Conservation (phyloP, 2,329 filamentous ascomycete species). For the Fusarium sulawesiense region DNA sequence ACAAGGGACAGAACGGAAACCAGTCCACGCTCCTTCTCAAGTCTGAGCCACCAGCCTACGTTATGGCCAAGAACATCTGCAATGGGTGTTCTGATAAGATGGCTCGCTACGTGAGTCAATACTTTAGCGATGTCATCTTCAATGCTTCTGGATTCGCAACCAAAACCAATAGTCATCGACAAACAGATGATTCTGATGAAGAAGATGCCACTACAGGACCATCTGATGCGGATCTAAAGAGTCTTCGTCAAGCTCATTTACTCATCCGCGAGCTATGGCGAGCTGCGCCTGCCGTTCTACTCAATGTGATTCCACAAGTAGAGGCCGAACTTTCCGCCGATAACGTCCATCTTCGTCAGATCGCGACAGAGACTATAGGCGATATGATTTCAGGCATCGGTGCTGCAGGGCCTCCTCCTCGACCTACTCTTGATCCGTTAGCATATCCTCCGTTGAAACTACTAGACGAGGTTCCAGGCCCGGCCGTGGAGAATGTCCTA, state of each 20-base stretch:
- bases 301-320: slow-evolving; percentile 93
- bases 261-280: slow-evolving; percentile 94
- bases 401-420: slow-evolving; percentile 83
- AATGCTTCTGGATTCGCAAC: slow-evolving; percentile 76
- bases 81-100: slow-evolving; percentile 92
- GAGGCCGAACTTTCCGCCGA: slow-evolving; percentile 93
- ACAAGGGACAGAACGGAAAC: slow-evolving; percentile 75
- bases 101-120: slow-evolving; percentile 92
- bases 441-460: slow-evolving; percentile 84
- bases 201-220: slow-evolving; percentile 70
- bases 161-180: slow-evolving; percentile 67
- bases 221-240: slow-evolving; percentile 85
- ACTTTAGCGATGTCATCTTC: slow-evolving; percentile 96
- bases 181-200: slow-evolving; percentile 72
- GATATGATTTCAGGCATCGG: slow-evolving; percentile 96
- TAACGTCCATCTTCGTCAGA: slow-evolving; percentile 83
- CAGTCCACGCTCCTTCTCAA: slow-evolving; percentile 88
- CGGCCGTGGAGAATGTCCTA: slow-evolving; percentile 70
- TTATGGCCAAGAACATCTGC: slow-evolving; percentile 96
- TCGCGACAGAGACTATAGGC: slow-evolving; percentile 93
- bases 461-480: slow-evolving; percentile 61
- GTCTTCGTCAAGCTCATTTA: slow-evolving; percentile 88
- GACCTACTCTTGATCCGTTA: slow-evolving; percentile 79
- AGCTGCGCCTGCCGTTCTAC: slow-evolving; percentile 85
- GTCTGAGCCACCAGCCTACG: slow-evolving; percentile 90